Percentiles rank a stretch among this genome's conserved stretches.
These are phyloP conservation scores for Argentina anserina DNA, from an alignment of 306 rosid genomes.

Conservation along the genomic window DNA sequence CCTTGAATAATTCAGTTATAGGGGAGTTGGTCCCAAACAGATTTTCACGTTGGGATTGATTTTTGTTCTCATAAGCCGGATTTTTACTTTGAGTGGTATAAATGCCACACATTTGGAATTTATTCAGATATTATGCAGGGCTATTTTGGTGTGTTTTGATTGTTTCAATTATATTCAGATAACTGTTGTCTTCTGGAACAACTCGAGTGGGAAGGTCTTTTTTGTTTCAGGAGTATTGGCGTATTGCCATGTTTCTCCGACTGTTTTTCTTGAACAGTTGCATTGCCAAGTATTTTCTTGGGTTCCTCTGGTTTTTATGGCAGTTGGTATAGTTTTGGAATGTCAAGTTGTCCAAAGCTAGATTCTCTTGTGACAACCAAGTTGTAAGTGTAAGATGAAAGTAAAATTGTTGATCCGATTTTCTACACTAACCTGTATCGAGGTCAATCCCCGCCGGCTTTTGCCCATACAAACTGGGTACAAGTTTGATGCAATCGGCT, in stretches of 20 bases:
- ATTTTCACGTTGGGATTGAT: constrained; percentile 27
- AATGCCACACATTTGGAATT: constrained; percentile 32
- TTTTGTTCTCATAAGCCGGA: constrained; percentile 32
- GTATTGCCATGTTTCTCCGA: background rate
- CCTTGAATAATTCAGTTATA: constrained; percentile 60
- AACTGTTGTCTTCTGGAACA: background rate
- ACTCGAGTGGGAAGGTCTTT: background rate
- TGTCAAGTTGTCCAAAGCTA: no score
- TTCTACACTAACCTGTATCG: no score
- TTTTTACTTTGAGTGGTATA: constrained; percentile 39
- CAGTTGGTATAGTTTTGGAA: no score
- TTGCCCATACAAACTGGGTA: no score
- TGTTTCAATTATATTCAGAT: background rate
- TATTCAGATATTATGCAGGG: constrained; percentile 20
- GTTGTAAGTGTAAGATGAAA: no score
- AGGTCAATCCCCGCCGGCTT: no score
- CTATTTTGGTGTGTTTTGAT: background rate
- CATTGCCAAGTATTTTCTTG: no score
- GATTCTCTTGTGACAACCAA: no score
- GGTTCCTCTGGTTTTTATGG: no score
- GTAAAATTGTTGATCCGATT: no score
- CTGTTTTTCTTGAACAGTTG: background rate
- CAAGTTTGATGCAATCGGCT: no score
- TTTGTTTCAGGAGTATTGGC: background rate
- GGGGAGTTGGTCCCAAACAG: constrained; percentile 59